phyloP scores from a whole-genome alignment of 305 asterid genomes.

The Withania somnifera region DNA sequence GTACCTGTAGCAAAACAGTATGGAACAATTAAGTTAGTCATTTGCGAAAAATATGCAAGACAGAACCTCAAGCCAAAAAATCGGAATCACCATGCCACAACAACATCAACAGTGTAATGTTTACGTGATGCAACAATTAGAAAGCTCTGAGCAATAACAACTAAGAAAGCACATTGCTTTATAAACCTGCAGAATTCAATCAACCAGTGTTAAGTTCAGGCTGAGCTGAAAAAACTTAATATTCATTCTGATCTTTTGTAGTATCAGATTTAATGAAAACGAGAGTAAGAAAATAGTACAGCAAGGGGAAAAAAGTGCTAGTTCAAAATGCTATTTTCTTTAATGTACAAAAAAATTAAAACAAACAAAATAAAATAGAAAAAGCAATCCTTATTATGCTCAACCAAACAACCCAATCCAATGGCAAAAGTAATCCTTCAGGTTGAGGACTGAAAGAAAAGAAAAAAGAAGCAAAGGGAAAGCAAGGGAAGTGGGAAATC shows the following conservation, averaged over 20 bases:
- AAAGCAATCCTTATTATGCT: too few relatives aligned
- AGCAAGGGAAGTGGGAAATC: too few relatives aligned
- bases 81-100: conserved; percentile 69
- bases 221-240: background rate
- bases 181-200: conserved; percentile 47
- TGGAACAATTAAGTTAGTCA: background rate
- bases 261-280: background rate
- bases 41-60: background rate
- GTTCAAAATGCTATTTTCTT: too few relatives aligned
- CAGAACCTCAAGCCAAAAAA: background rate
- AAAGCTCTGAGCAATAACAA: conserved; percentile 63
- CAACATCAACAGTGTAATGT: conserved; percentile 85
- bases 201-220: background rate
- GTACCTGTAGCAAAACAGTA: conserved; percentile 43
- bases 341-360: too few relatives aligned
- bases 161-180: conserved; percentile 72
- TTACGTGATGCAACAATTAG: conserved; percentile 86
- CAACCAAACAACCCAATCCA: too few relatives aligned
- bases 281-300: too few relatives aligned
- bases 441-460: too few relatives aligned
- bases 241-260: background rate
- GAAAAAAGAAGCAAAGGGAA: too few relatives aligned
- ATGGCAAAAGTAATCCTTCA: too few relatives aligned
- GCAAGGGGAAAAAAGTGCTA: too few relatives aligned
- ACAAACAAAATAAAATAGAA: too few relatives aligned